Evolutionary conservation across 2,329 filamentous ascomycete species (phyloP).

Genomic region (Rachicladosporium sp.): DNA sequence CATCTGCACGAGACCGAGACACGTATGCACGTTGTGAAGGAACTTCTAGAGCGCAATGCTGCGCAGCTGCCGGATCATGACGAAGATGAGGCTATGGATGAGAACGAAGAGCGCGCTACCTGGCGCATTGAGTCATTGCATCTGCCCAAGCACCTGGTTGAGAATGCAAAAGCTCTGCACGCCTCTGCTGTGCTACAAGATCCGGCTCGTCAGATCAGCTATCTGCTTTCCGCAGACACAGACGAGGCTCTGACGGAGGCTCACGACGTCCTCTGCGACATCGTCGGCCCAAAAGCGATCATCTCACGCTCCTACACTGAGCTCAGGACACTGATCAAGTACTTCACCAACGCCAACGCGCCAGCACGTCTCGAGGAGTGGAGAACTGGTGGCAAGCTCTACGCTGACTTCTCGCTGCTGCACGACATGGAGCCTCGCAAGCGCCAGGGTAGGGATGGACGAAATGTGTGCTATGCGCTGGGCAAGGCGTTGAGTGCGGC

Average conservation of each 20-base stretch:
- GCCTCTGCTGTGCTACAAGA: conserved; percentile 63
- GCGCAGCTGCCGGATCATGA: conserved; percentile 41
- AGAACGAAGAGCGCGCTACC: conserved; percentile 32
- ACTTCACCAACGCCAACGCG: conserved; percentile 50
- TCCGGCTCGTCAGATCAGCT: conserved; percentile 59
- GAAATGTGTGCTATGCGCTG: conserved; percentile 12
- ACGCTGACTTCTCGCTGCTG: conserved; percentile 27
- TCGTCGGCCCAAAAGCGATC: conserved; percentile 70
- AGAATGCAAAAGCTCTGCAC: conserved; percentile 73
- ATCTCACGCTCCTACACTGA: conserved; percentile 68
- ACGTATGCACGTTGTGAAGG: conserved; percentile 27
- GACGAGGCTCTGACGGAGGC: conserved; percentile 52
- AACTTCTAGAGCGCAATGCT: conserved; percentile 55
- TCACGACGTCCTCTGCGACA: conserved; percentile 66
- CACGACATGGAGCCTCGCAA: conserved; percentile 6
- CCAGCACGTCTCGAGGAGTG: conserved; percentile 48
- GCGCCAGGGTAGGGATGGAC: conserved; percentile 1
- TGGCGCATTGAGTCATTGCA: conserved; percentile 33
- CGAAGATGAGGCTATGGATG: conserved; percentile 27
- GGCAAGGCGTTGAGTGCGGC: conserved; percentile 18
- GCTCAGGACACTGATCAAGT: conserved; percentile 55
- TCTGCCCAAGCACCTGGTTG: conserved; percentile 69
- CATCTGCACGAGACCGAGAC: conserved; percentile 15
- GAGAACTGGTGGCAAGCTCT: conserved; percentile 69
- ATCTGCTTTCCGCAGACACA: conserved; percentile 64